These are phyloP conservation scores for Cutaneotrichosporon sp. DNA, from an alignment of 1,284 basidiomycete genomes.

Conservation along the genomic window DNA sequence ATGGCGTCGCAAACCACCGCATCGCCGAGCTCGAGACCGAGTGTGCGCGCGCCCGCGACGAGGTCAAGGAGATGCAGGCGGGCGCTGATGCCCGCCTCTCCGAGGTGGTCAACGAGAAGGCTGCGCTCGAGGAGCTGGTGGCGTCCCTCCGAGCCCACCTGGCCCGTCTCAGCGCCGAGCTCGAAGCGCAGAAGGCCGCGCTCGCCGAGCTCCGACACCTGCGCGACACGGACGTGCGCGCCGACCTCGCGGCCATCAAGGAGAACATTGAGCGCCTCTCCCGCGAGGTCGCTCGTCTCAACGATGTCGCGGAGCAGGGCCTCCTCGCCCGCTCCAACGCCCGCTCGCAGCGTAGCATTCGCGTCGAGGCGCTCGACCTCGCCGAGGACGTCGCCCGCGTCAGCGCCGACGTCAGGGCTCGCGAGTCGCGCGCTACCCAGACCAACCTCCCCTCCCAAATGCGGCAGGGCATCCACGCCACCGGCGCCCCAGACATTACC, in stretches of 20 bases:
- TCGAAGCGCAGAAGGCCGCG: conserved; percentile 69
- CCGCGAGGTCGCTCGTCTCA: conserved; percentile 76
- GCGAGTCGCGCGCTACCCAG: conserved; percentile 2
- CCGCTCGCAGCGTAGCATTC: conserved; percentile 21
- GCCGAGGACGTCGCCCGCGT: conserved; percentile 34
- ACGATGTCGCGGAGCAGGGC: conserved; percentile 78
- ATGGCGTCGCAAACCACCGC: conserved; percentile 70
- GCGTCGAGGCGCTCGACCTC: conserved; percentile 22
- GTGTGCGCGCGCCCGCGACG: conserved; percentile 58
- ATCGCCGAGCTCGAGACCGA: conserved; percentile 79
- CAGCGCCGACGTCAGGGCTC: conserved; percentile 28
- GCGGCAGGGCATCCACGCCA: conserved; percentile 42
- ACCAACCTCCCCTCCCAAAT: conserved; percentile 36
- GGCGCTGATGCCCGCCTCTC: conserved; percentile 29
- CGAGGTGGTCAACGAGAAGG: conserved; percentile 78
- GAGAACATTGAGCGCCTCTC: conserved; percentile 60
- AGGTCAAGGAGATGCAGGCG: conserved; percentile 50
- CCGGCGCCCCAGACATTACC: conserved; percentile 26
- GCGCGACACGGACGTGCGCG: conserved; percentile 29
- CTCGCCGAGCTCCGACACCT: conserved; percentile 62
- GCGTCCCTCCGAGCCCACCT: conserved; percentile 70
- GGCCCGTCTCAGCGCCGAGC: conserved; percentile 70
- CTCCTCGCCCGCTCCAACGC: conserved; percentile 63
- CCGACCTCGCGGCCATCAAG: conserved; percentile 63
- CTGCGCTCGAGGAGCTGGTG: conserved; percentile 79